A percentile compares a stretch with the other conserved stretches of the same genome.
Conservation (phyloP, 192 early-diverging fungal genomes). For the Coemansia sp. region DNA sequence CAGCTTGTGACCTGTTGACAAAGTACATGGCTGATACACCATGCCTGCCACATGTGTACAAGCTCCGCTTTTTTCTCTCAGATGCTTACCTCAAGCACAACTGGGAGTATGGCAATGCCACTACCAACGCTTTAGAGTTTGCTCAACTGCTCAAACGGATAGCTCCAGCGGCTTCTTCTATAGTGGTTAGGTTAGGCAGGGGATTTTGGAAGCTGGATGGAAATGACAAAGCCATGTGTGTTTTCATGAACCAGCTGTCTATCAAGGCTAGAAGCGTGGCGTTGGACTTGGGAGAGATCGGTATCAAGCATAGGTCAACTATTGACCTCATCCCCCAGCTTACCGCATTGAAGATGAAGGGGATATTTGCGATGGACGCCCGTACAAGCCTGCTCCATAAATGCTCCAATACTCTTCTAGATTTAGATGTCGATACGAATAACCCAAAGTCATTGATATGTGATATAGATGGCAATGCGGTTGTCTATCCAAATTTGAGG, state of each 20-base stretch:
- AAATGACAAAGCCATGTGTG: neutral
- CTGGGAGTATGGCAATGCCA: neutral
- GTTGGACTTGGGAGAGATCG: neutral
- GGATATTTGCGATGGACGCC: neutral
- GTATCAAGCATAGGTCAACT: neutral
- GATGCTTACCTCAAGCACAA: neutral
- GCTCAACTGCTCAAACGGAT: neutral
- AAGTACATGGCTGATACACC: neutral
- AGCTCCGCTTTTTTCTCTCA: neutral
- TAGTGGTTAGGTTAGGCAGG: neutral
- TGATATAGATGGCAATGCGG: neutral
- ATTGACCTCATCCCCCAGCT: neutral
- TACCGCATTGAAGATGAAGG: neutral
- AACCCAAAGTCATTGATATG: neutral
- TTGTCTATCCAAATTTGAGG: slow-evolving; percentile 10
- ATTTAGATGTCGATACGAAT: neutral
- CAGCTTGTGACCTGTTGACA: neutral
- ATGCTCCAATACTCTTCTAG: neutral
- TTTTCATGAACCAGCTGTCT: neutral
- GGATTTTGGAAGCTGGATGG: neutral
- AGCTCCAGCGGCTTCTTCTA: neutral
- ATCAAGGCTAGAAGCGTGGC: neutral
- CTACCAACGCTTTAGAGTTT: neutral
- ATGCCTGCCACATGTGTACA: neutral
- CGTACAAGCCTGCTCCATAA: neutral